phyloP scores from a whole-genome alignment of 1,284 basidiomycete species.

The Volvariella volvacea region DNA sequence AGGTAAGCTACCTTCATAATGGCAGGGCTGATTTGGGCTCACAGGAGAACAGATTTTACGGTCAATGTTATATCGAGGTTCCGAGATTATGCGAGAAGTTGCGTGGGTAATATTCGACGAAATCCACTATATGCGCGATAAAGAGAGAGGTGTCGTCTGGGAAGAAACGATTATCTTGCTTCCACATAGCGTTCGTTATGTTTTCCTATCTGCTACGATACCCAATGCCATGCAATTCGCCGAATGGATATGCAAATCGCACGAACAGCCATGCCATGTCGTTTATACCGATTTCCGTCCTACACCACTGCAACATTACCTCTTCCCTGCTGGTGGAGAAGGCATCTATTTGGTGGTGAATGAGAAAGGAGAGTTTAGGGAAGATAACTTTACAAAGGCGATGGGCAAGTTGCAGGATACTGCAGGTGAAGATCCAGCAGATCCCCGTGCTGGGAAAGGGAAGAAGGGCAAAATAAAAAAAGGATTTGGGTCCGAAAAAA shows the following conservation, averaged over 20 bases:
- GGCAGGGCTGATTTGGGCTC: neutral
- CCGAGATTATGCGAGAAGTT: constrained; percentile 99
- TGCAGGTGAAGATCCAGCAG: constrained; percentile 91
- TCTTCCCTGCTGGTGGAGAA: constrained; percentile 95
- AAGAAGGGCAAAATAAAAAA: constrained; percentile 88
- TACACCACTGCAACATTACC: constrained; percentile 96
- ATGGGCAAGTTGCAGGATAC: constrained; percentile 89
- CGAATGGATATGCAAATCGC: constrained; percentile 97
- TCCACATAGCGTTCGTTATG: constrained; percentile 93
- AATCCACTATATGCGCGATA: constrained; percentile 99
- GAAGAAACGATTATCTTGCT: constrained; percentile 95
- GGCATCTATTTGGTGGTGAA: constrained; percentile 98
- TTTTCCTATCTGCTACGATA: constrained; percentile 99
- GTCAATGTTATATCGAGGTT: constrained; percentile 98
- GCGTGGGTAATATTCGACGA: constrained; percentile 99
- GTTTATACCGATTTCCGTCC: constrained; percentile 99
- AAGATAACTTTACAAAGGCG: constrained; percentile 97
- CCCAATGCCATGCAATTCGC: constrained; percentile 99
- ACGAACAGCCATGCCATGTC: constrained; percentile 98
- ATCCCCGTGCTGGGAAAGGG: constrained; percentile 75
- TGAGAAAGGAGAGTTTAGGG: constrained; percentile 93
- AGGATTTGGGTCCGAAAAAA: constrained; percentile 68
- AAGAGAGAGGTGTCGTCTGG: constrained; percentile 85
- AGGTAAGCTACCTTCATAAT: constrained; percentile 47
- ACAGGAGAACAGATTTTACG: constrained; percentile 73